Percentiles rank a stretch among this genome's conserved stretches.
Conservation (phyloP, 257 asterid species). For the Cynanchum wilfordii region DNA sequence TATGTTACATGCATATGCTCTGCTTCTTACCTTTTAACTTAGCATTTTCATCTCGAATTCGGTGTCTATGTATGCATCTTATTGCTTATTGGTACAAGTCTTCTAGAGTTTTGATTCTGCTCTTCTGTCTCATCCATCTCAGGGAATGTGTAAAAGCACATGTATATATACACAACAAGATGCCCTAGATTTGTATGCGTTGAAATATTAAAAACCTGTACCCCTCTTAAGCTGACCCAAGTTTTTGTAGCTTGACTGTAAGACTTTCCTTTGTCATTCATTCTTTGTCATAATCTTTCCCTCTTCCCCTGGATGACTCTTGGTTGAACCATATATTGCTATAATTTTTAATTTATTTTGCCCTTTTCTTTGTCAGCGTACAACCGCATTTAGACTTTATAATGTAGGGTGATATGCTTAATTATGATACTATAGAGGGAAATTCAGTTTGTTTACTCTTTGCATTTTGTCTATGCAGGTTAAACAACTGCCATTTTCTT, state of each 20-base stretch:
- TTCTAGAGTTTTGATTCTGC: neutral
- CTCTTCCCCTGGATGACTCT: neutral
- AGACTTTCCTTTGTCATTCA: neutral
- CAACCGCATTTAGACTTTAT: neutral
- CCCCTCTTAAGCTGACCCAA: neutral
- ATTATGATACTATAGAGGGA: neutral
- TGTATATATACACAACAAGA: slow-evolving; percentile 62
- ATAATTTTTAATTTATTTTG: neutral
- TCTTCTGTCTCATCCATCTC: slow-evolving; percentile 21
- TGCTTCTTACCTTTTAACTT: neutral
- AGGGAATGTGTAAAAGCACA: slow-evolving; percentile 72
- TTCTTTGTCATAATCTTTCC: neutral
- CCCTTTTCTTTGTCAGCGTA: neutral
- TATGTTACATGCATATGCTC: neutral
- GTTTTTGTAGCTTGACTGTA: neutral
- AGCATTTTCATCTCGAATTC: neutral
- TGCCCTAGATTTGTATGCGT: slow-evolving; percentile 44
- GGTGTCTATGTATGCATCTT: neutral
- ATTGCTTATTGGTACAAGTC: neutral
- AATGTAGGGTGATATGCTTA: neutral
- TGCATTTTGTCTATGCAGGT: slow-evolving; percentile 41
- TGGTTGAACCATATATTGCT: neutral
- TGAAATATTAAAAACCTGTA: neutral
- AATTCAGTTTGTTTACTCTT: slow-evolving; percentile 11
- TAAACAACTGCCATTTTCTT: slow-evolving; percentile 29